Base-by-base conservation (phyloP, 2,329 filamentous ascomycete genomes). In the Dactylellina cionopaga region DNA sequence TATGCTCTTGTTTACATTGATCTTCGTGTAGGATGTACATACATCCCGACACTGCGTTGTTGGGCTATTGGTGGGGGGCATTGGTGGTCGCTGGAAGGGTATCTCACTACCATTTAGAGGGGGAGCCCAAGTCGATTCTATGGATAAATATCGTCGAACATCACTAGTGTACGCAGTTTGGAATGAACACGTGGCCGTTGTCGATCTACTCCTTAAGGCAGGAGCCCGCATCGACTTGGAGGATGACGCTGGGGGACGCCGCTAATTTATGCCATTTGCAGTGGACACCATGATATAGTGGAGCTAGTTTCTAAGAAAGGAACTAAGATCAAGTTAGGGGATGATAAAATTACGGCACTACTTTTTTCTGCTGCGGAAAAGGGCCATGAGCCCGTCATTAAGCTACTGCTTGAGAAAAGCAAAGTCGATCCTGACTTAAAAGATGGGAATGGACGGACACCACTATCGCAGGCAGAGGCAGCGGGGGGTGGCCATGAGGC, bases 261-360 rank as follows among this genome's bases (percentile, higher is more conserved):
- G n/a, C 43, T 62, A 39, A 33, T 15, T n/a, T 62, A 62, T 39
- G 56, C 17, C 1, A 11, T 62, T 22, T 60, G 31, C 31, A 6
- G 13, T 22, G 43, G 43, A 25, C 17, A 46, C 6, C 13, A 46
- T 25, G 43, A 27, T 25, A 25, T 46, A 25, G 22, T 13, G 9
- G 11, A 46, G 43, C 9, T 25, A 46, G 10, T 46, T 5, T 25
- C 17, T 17, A 27, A 46, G 22, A n/a, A 46, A 9, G n/a, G n/a
- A n/a, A 25, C 19, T 3, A 25, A 25, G 3, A 22, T 13, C 19
- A 22, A 25, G 10, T 25, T 17, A 25, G 17, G 27, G 5, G 22
- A 46, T n/a, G 3, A 3, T 25, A 22, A 11, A 22, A 22, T 13
- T 22, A 9, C 9, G 5, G 10, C 7, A 27, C 5, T 46, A 46